These are phyloP conservation scores for Lipomyces starkeyi DNA, from an alignment of 805 yeast genomes.

Conservation along the genomic window DNA sequence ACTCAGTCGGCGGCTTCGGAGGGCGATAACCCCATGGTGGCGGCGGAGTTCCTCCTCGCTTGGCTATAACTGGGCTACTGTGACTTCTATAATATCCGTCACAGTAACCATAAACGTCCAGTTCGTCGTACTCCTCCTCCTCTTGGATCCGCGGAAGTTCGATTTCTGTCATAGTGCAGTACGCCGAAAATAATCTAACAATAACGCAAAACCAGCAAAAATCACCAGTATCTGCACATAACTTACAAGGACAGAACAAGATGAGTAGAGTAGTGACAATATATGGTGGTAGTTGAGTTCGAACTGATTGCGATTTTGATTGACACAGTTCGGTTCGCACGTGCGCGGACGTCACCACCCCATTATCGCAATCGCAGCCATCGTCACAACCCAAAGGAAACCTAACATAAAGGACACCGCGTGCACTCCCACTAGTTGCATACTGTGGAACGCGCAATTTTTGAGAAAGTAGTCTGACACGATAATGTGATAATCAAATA, in stretches of 20 bases:
- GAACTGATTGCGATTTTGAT: not conserved
- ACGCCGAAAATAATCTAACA: not conserved
- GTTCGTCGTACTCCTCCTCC: slow-evolving; percentile 1
- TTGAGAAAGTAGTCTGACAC: not conserved
- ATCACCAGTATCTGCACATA: not conserved
- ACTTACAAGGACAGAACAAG: not conserved
- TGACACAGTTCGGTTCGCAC: not conserved
- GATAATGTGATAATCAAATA: too few species aligned
- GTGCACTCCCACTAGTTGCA: not conserved
- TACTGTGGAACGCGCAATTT: not conserved
- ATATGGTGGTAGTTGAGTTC: not conserved
- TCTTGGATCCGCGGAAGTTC: slow-evolving; percentile 1
- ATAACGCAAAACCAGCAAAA: too few species aligned
- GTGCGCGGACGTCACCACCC: not conserved
- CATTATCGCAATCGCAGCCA: not conserved
- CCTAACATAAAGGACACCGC: not conserved
- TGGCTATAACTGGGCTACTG: not conserved
- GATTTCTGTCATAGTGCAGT: not conserved
- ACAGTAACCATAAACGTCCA: not conserved
- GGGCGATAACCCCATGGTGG: not conserved
- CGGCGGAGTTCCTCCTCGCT: slow-evolving; percentile 2
- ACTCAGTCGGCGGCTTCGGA: slow-evolving; percentile 1
- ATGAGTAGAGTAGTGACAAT: not conserved
- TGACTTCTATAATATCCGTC: not conserved
- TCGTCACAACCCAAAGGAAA: not conserved